These are phyloP conservation scores for Aquilaria sinensis DNA, from an alignment of 345 rosid genomes.

Conservation along the genomic window DNA sequence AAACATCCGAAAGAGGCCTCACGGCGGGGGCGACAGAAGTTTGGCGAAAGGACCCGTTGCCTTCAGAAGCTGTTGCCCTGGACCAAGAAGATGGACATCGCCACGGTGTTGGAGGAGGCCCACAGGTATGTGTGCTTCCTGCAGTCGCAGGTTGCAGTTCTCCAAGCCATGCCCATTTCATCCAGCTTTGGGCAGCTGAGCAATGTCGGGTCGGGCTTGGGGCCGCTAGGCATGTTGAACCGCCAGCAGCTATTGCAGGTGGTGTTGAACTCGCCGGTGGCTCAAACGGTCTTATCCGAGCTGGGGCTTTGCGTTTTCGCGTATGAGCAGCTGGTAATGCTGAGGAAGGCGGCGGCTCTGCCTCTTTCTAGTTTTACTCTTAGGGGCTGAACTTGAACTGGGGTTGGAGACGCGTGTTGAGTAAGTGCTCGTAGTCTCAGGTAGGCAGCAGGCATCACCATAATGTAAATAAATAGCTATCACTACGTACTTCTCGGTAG, in stretches of 20 bases:
- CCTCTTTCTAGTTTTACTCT: neutral
- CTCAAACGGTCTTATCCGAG: constrained; percentile 35
- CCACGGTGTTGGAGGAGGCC: constrained; percentile 49
- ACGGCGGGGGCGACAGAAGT: constrained; percentile 20
- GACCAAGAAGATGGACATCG: constrained; percentile 45
- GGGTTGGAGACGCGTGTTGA: no score
- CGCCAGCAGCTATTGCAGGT: constrained; percentile 48
- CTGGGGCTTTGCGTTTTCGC: constrained; percentile 38
- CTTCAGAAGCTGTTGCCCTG: constrained; percentile 60
- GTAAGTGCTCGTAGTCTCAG: no score
- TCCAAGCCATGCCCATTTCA: constrained; percentile 42
- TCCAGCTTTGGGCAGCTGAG: constrained; percentile 9
- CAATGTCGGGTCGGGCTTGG: neutral
- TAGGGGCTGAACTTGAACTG: no score
- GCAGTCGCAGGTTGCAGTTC: constrained; percentile 46
- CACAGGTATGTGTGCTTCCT: constrained; percentile 49
- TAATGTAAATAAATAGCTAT: no score
- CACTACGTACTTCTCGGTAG: no score
- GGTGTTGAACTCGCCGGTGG: constrained; percentile 37
- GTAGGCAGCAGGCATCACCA: no score
- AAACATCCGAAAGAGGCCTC: neutral
- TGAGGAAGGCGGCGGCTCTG: constrained; percentile 12
- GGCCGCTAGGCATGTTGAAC: constrained; percentile 21
- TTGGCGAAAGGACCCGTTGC: constrained; percentile 39
- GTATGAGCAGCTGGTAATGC: constrained; percentile 41